Conservation (phyloP, 176 grass and related monocot species). For the barley (Hordeum vulgare) region DNA sequence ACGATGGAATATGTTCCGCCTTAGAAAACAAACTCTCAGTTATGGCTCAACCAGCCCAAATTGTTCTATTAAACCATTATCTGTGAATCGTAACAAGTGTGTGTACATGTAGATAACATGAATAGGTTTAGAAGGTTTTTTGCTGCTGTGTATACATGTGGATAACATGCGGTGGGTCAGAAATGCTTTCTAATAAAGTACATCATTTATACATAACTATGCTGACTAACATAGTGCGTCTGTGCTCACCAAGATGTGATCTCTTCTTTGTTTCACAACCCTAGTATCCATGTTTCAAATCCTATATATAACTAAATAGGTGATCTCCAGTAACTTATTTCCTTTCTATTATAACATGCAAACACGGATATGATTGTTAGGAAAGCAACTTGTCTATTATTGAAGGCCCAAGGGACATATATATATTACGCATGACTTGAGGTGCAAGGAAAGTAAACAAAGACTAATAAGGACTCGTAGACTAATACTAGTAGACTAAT, state of each 20-base stretch:
- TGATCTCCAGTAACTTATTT: no score
- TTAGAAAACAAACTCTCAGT: not conserved
- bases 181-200: not conserved
- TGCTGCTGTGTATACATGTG: not conserved
- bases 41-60: not conserved
- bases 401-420: no score
- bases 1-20: not conserved
- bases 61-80: not conserved
- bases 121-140: not conserved
- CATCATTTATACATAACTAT: not conserved
- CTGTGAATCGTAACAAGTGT: not conserved
- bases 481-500: no score
- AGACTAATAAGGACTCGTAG: no score
- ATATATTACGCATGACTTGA: no score
- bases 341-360: not conserved
- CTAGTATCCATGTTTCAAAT: not conserved
- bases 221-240: not conserved
- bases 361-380: no score
- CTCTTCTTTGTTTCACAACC: not conserved
- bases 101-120: not conserved
- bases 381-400: no score
- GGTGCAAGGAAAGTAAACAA: no score
- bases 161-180: not conserved
- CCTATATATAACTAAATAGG: no score
- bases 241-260: not conserved